Percentiles rank a stretch among this genome's conserved stretches.
Evolutionary conservation across 768 basidiomycete species (phyloP).

Genomic region (Leccinellum rugosiceps): DNA sequence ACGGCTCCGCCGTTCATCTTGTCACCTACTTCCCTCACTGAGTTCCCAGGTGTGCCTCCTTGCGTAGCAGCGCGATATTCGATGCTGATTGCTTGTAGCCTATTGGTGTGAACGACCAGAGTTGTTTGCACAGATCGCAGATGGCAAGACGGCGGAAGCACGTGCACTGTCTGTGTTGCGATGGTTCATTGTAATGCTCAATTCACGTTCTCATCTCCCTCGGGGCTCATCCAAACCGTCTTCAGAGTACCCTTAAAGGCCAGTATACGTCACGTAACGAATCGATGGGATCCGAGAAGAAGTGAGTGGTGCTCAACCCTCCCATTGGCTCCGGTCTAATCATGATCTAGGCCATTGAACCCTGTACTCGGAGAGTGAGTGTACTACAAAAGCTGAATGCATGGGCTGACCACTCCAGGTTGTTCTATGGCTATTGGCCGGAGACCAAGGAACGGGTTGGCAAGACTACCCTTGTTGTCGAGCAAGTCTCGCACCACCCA

Average conservation of each 20-base stretch:
- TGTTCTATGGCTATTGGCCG: conserved; percentile 91
- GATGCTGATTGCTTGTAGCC: conserved; percentile 42
- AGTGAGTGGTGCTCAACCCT: conserved; percentile 46
- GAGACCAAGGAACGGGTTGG: conserved; percentile 63
- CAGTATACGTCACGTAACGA: conserved; percentile 95
- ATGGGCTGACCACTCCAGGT: conserved; percentile 36
- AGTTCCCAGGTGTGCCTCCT: conserved; percentile 71
- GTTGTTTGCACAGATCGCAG: conserved; percentile 82
- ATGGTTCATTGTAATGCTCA: conserved; percentile 82
- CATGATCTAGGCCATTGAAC: conserved; percentile 73
- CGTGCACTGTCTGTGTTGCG: conserved; percentile 77
- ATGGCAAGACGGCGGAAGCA: conserved; percentile 69
- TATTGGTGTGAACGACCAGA: conserved; percentile 98
- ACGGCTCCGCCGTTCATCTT: conserved; percentile 91
- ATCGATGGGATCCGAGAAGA: conserved; percentile 96
- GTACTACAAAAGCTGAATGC: neutral
- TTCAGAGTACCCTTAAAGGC: conserved; percentile 85
- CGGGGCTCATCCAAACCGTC: conserved; percentile 3
- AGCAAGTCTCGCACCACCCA: conserved; percentile 96
- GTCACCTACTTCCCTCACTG: conserved; percentile 85
- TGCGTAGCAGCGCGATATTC: neutral
- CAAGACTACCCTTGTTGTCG: conserved; percentile 79
- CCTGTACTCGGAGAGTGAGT: conserved; percentile 91
- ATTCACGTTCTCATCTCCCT: neutral
- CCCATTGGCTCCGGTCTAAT: conserved; percentile 8